A percentile compares a stretch with the other conserved stretches of the same genome.
These are phyloP conservation scores for Hydrangea macrophylla DNA, from an alignment of 148 eudicot genomes.

Conservation along the genomic window DNA sequence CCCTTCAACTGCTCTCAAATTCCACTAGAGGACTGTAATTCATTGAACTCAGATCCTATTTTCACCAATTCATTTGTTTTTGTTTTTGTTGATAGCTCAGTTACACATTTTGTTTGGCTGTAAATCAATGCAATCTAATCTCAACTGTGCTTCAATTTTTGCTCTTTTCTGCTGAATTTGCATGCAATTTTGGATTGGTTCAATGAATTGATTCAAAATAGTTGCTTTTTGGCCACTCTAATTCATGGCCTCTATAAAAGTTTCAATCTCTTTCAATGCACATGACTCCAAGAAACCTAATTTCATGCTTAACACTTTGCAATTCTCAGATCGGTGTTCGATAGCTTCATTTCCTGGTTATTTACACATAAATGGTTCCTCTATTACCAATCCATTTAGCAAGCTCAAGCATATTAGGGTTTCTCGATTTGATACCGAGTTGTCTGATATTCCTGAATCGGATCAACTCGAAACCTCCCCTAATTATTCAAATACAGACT, in stretches of 20 bases:
- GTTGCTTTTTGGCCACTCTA: not conserved
- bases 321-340: constrained; percentile 23
- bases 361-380: constrained; percentile 29
- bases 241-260: constrained; percentile 45
- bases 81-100: too few species aligned
- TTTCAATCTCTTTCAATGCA: constrained; percentile 30
- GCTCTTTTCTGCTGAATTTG: not conserved
- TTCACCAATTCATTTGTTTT: too few species aligned
- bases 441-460: constrained; percentile 28
- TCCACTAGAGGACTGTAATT: too few species aligned
- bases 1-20: too few species aligned
- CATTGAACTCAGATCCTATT: too few species aligned
- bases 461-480: constrained; percentile 15
- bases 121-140: too few species aligned
- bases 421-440: constrained; percentile 38
- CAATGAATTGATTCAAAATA: not conserved
- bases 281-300: constrained; percentile 40
- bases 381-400: constrained; percentile 22
- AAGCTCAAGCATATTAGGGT: constrained; percentile 37
- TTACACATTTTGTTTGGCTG: too few species aligned
- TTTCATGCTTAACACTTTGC: constrained; percentile 24
- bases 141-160: too few species aligned
- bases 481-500: constrained; percentile 13
- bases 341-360: constrained; percentile 24
- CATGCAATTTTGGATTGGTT: too few species aligned